Percentiles rank a stretch among this genome's conserved stretches.
Evolutionary conservation across 2,329 filamentous ascomycete species (phyloP).

Genomic region (Parastagonospora avenae): DNA sequence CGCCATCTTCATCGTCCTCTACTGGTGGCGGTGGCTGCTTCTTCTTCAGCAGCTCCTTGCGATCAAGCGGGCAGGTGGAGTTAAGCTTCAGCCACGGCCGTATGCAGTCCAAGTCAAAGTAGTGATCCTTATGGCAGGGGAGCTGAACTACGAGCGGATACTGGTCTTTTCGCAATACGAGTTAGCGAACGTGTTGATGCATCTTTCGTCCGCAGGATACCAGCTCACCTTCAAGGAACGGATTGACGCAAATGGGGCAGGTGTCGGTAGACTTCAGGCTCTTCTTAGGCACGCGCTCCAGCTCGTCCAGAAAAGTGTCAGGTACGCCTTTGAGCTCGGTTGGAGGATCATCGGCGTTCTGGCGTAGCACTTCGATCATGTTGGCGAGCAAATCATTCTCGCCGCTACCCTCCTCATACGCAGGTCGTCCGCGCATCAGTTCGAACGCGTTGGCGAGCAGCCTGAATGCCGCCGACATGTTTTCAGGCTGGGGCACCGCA

Average conservation of each 20-base stretch:
- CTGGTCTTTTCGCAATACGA: conserved; percentile 46
- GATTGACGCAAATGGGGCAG: conserved; percentile 66
- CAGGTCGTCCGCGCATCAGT: conserved; percentile 57
- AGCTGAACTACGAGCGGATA: conserved; percentile 68
- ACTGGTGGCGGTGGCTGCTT: conserved; percentile 51
- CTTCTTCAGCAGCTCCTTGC: conserved; percentile 62
- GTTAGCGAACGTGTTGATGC: conserved; percentile 19
- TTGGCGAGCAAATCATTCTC: conserved; percentile 54
- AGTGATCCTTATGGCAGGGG: conserved; percentile 65
- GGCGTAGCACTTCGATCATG: conserved; percentile 62
- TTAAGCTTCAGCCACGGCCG: conserved; percentile 68
- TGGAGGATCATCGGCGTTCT: conserved; percentile 63
- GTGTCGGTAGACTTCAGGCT: conserved; percentile 58
- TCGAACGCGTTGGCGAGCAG: conserved; percentile 66
- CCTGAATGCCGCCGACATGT: conserved; percentile 64
- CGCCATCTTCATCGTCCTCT: conserved; percentile 58
- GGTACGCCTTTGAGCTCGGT: conserved; percentile 65
- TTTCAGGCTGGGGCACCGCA: conserved; percentile 64
- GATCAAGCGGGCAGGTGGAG: conserved; percentile 67
- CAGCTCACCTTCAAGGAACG: conserved; percentile 62
- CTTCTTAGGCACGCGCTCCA: conserved; percentile 64
- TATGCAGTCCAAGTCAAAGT: conserved; percentile 70
- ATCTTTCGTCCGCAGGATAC: neutral
- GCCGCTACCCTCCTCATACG: conserved; percentile 32
- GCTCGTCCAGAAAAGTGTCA: conserved; percentile 64